Evolutionary conservation across 2,329 filamentous ascomycete genomes (phyloP).

Genomic region (Colletotrichum lindemuthianum): DNA sequence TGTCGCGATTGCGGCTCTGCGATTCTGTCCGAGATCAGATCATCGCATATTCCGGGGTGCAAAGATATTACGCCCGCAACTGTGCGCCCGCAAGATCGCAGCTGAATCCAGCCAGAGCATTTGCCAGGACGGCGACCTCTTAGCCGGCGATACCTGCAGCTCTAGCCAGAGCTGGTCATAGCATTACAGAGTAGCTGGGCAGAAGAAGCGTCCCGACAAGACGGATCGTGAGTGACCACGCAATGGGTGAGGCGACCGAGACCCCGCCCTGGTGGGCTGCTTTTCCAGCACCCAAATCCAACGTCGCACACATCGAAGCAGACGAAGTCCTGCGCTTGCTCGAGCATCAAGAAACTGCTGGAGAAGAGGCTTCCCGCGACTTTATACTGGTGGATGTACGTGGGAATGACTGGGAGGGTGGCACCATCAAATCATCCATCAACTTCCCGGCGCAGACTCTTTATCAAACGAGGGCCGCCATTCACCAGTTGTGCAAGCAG

Average conservation of each 20-base stretch:
- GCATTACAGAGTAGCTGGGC: not conserved
- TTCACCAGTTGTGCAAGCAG: constrained; percentile 61
- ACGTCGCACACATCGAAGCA: constrained; percentile 48
- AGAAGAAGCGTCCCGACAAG: not conserved
- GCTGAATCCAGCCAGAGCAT: not conserved
- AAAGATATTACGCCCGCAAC: constrained; percentile 23
- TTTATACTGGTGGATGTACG: constrained; percentile 65
- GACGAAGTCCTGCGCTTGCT: constrained; percentile 54
- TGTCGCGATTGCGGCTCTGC: constrained; percentile 15
- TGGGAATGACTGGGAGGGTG: constrained; percentile 65
- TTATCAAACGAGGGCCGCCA: constrained; percentile 57
- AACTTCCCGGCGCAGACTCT: constrained; percentile 67
- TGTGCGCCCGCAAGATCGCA: constrained; percentile 23
- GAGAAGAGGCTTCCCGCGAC: constrained; percentile 41
- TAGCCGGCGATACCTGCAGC: not conserved
- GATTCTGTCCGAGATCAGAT: not conserved
- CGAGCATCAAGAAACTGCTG: constrained; percentile 47
- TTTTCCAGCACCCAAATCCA: constrained; percentile 55
- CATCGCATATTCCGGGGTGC: constrained; percentile 21
- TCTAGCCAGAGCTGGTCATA: not conserved
- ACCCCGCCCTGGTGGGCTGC: constrained; percentile 50
- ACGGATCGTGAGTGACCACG: constrained; percentile 5
- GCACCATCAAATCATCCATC: constrained; percentile 67
- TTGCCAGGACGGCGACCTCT: not conserved
- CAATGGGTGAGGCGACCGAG: constrained; percentile 23